Conservation (phyloP, 2,329 filamentous ascomycete species). For the Fusarium albidum region DNA sequence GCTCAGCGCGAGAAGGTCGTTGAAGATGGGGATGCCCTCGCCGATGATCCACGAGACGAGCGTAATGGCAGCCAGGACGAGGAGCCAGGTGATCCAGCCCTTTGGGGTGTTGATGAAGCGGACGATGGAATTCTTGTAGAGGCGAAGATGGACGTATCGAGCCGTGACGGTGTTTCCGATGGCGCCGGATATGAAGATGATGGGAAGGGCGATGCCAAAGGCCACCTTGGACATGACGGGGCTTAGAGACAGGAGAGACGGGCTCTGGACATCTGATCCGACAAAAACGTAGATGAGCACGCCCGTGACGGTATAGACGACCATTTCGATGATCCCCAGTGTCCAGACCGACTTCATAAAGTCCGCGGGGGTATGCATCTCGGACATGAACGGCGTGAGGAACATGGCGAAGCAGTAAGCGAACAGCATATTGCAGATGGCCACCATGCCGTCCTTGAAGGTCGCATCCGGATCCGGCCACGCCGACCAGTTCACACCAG, state of each 20-base stretch:
- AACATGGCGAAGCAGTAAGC: constrained; percentile 63
- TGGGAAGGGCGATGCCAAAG: constrained; percentile 71
- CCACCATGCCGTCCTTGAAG: constrained; percentile 61
- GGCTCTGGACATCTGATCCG: constrained; percentile 65
- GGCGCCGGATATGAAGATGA: constrained; percentile 73
- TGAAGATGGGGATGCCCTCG: constrained; percentile 76
- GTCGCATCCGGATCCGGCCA: constrained; percentile 50
- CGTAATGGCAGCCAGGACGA: constrained; percentile 64
- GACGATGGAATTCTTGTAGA: constrained; percentile 27
- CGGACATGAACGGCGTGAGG: constrained; percentile 54
- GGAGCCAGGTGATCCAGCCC: constrained; percentile 60
- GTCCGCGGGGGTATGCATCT: constrained; percentile 52
- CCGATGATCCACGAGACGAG: constrained; percentile 53
- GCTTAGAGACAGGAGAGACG: constrained; percentile 69
- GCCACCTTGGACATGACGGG: constrained; percentile 65
- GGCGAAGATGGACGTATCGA: constrained; percentile 46
- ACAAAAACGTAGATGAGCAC: constrained; percentile 71
- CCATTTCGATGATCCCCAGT: constrained; percentile 64
- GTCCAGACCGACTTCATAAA: constrained; percentile 59
- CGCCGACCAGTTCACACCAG: constrained; percentile 41
- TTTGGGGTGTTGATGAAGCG: constrained; percentile 27
- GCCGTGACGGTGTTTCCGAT: constrained; percentile 59
- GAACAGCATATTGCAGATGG: constrained; percentile 70
- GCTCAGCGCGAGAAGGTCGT: constrained; percentile 64
- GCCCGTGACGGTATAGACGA: constrained; percentile 69